Evolutionary conservation across 805 yeast genomes (phyloP).

Genomic region (Cyberlindnera nakhonratchasimensis): DNA sequence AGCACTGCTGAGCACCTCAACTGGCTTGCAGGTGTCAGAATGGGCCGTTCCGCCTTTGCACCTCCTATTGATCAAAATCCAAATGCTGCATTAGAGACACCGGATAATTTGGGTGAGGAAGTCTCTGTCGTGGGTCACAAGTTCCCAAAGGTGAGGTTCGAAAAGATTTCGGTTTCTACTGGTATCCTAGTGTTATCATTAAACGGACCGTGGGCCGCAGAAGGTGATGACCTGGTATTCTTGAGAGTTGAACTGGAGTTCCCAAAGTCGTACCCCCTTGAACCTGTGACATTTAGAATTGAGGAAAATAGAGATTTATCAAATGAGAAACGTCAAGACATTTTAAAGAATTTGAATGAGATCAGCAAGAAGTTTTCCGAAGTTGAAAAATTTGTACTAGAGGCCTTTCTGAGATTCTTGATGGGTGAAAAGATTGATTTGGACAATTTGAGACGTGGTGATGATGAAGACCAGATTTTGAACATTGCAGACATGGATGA

Average conservation of each 20-base stretch:
- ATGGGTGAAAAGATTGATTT: conserved; percentile 74
- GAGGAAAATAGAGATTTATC: conserved; percentile 78
- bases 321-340: conserved; percentile 44
- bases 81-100: conserved; percentile 37
- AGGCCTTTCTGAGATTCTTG: conserved; percentile 69
- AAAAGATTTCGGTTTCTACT: conserved; percentile 81
- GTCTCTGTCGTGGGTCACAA: conserved; percentile 84
- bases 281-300: conserved; percentile 56
- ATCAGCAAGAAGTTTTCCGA: conserved; percentile 56
- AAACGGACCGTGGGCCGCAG: conserved; percentile 69
- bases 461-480: conserved; percentile 31
- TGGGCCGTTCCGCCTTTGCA: conserved; percentile 35
- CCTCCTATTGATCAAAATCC: conserved; percentile 30
- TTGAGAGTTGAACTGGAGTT: conserved; percentile 67
- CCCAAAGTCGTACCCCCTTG: conserved; percentile 69
- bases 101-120: conserved; percentile 84
- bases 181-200: conserved; percentile 77
- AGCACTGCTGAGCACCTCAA: conserved; percentile 64
- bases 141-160: conserved; percentile 83
- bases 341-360: conserved; percentile 48
- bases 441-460: conserved; percentile 35
- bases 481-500: conserved; percentile 32
- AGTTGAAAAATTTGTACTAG: conserved; percentile 66
- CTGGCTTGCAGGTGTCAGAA: conserved; percentile 91
- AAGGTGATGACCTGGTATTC: conserved; percentile 47